Evolutionary conservation across 1,284 basidiomycete species (phyloP).

Genomic region (Leccinum idahoense): DNA sequence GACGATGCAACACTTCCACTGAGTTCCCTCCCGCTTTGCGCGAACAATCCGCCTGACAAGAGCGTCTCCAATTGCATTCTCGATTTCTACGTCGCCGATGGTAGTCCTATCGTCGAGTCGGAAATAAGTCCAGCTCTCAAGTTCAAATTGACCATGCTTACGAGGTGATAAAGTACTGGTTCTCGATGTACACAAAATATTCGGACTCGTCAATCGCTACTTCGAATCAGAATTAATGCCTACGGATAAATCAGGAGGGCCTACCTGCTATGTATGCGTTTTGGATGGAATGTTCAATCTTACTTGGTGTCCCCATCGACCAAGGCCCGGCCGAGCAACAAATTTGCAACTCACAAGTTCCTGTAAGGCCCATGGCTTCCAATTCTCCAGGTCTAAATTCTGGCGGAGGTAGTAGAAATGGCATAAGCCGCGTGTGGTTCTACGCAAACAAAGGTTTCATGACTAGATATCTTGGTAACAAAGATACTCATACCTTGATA

Average conservation of each 20-base stretch:
- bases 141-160: slow-evolving; percentile 33
- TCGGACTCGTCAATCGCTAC: slow-evolving; percentile 92
- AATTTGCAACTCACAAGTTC: slow-evolving; percentile 97
- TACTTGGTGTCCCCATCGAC: slow-evolving; percentile 88
- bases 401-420: slow-evolving; percentile 90
- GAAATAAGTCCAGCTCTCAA: slow-evolving; percentile 5
- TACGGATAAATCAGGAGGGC: slow-evolving; percentile 9
- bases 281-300: slow-evolving; percentile 90
- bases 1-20: slow-evolving; percentile 91
- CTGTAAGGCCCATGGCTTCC: slow-evolving; percentile 77
- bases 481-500: slow-evolving; percentile 62
- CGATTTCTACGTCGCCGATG: slow-evolving; percentile 81
- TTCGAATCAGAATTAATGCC: neutral
- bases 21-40: slow-evolving; percentile 76
- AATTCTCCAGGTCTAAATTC: slow-evolving; percentile 88
- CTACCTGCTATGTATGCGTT: slow-evolving; percentile 89
- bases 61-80: slow-evolving; percentile 94
- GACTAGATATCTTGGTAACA: neutral
- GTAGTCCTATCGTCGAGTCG: slow-evolving; percentile 53
- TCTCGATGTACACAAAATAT: slow-evolving; percentile 92
- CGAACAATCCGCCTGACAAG: slow-evolving; percentile 89
- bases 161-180: slow-evolving; percentile 99
- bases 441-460: slow-evolving; percentile 23
- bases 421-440: slow-evolving; percentile 91
- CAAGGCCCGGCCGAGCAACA: slow-evolving; percentile 94